Conservation (phyloP, 176 grass and related monocot genomes). For the Lolium perenne region DNA sequence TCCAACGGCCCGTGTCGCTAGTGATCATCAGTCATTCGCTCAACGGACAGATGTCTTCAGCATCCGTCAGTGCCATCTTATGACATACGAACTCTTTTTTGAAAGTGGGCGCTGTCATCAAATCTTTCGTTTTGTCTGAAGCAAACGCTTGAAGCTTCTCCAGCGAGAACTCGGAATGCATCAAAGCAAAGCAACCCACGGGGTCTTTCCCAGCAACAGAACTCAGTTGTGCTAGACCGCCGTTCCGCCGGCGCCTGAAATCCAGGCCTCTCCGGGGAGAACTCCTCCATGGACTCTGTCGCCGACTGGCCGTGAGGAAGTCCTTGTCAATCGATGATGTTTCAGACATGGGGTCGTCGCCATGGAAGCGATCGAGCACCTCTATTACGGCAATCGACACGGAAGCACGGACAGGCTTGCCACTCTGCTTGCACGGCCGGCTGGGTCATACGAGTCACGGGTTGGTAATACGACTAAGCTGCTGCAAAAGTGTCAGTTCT, state of each 20-base stretch:
- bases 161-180: conserved; percentile 22
- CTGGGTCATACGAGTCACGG: too few species aligned
- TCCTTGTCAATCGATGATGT: too few species aligned
- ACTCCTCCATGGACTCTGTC: too few species aligned
- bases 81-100: conserved; percentile 66
- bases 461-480: not conserved
- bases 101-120: conserved; percentile 52
- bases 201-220: conserved; percentile 2
- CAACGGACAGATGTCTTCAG: conserved; percentile 22
- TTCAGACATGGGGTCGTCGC: too few species aligned
- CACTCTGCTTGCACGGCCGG: too few species aligned
- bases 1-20: not conserved
- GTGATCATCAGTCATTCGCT: not conserved
- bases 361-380: too few species aligned
- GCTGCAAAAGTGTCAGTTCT: conserved; percentile 20
- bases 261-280: too few species aligned
- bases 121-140: conserved; percentile 35
- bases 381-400: too few species aligned
- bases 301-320: too few species aligned
- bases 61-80: conserved; percentile 65
- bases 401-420: too few species aligned
- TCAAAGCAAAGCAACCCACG: conserved; percentile 1
- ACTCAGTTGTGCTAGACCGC: too few species aligned
- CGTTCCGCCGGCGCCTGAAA: too few species aligned
- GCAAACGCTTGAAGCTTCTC: conserved; percentile 34